A percentile compares a stretch with the other conserved stretches of the same genome.
Conservation (phyloP, 257 asterid genomes). For the Perilla frutescens region DNA sequence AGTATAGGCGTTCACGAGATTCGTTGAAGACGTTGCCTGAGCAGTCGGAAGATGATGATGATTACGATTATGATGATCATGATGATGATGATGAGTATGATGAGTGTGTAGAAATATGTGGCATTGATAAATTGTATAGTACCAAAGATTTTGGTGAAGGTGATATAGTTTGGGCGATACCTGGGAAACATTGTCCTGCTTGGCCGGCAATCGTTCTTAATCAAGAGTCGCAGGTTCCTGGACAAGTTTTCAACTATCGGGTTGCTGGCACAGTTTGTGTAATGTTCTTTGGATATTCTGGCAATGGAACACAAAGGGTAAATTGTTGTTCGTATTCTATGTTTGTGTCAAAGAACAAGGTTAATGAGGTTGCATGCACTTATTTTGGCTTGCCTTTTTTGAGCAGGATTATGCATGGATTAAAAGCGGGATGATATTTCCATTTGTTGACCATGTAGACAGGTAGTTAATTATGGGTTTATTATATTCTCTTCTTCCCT, state of each 20-base stretch:
- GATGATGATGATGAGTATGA: constrained; percentile 52
- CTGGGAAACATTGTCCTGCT: constrained; percentile 82
- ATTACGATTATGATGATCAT: not conserved
- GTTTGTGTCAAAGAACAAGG: constrained; percentile 22
- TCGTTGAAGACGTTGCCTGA: constrained; percentile 49
- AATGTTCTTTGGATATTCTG: constrained; percentile 99
- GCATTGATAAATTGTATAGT: constrained; percentile 54
- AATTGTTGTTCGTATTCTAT: constrained; percentile 18
- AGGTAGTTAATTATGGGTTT: constrained; percentile 56
- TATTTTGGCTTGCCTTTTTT: constrained; percentile 40
- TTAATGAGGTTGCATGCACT: constrained; percentile 29
- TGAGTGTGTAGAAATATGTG: constrained; percentile 53
- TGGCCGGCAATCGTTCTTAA: constrained; percentile 98
- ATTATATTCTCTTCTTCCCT: constrained; percentile 3
- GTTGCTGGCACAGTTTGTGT: constrained; percentile 74
- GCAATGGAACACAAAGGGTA: constrained; percentile 99
- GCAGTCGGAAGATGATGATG: constrained; percentile 40
- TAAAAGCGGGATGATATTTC: constrained; percentile 85
- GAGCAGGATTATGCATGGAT: constrained; percentile 98
- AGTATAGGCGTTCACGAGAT: constrained; percentile 52
- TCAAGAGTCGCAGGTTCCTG: constrained; percentile 83
- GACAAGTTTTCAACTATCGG: constrained; percentile 72
- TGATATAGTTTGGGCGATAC: constrained; percentile 92
- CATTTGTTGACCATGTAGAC: constrained; percentile 87
- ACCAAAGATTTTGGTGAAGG: constrained; percentile 65